These are phyloP conservation scores for Mycothermus thermophilus DNA, from an alignment of 495 filamentous ascomycete species.

Conservation along the genomic window DNA sequence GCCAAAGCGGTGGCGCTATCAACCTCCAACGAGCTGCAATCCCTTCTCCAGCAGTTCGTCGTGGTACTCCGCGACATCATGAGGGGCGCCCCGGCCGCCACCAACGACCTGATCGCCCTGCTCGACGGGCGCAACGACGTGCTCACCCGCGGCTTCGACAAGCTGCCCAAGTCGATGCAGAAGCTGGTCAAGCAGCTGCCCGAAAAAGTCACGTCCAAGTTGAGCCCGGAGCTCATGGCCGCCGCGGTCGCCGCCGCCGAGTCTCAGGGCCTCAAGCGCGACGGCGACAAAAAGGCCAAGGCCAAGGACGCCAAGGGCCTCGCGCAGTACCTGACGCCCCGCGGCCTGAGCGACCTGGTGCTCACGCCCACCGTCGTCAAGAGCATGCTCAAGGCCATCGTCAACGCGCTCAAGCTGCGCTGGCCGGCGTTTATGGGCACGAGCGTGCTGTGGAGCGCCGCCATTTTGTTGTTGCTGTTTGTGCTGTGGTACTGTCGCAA, in stretches of 20 bases:
- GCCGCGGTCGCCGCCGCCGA: constrained; percentile 52
- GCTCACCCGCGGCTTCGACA: constrained; percentile 59
- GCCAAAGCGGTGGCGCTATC: constrained; percentile 32
- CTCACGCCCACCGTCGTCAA: constrained; percentile 74
- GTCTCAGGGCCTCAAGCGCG: constrained; percentile 46
- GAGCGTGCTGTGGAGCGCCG: constrained; percentile 76
- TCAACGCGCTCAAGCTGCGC: constrained; percentile 65
- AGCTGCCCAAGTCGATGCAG: constrained; percentile 69
- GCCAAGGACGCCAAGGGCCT: constrained; percentile 15
- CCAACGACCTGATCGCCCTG: constrained; percentile 71
- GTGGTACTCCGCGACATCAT: constrained; percentile 81
- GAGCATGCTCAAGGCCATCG: constrained; percentile 67
- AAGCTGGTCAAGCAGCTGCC: constrained; percentile 78
- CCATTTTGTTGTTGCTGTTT: constrained; percentile 71
- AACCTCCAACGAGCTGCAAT: constrained; percentile 44
- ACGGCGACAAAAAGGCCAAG: too few relatives aligned
- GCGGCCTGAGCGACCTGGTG: constrained; percentile 58
- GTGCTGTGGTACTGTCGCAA: constrained; percentile 98
- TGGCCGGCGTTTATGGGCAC: constrained; percentile 78
- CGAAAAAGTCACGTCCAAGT: constrained; percentile 55
- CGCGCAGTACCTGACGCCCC: constrained; percentile 26
- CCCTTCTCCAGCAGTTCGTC: constrained; percentile 65
- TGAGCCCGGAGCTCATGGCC: constrained; percentile 67
- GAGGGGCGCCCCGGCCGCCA: constrained; percentile 84
- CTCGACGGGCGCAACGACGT: constrained; percentile 66